Evolutionary conservation across 2,329 filamentous ascomycete genomes (phyloP), one percentile per base, ranked within the genome.

Genomic region (Xylariaceae sp.): DNA sequence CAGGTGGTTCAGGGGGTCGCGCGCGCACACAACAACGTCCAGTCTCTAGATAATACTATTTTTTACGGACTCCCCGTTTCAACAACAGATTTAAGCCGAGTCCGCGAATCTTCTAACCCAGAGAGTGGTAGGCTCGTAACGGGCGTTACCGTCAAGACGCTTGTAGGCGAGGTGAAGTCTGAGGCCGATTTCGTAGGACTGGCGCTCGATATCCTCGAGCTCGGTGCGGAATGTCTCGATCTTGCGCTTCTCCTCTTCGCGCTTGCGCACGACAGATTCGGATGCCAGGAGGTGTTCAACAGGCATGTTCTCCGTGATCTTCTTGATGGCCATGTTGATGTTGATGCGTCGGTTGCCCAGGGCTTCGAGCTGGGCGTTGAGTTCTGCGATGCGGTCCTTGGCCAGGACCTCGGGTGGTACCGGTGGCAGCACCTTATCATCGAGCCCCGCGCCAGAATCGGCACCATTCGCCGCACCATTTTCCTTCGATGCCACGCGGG

Each of bases 41-140:
- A 30, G 23, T 30, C 23, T 30, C 23, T 30, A 30, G 23, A 30
- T 30, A 30, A 30, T 30, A 30, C 23, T 30, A 30, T 30, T 30
- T 30, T 30, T 30, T 30, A 30, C 23, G 23, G 23, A 30, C 23
- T 30, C 23, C 23, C 23, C 23, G 23, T 30, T 30, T 30, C 23
- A 30, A 30, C 23, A 30, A 30, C 23, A 30, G 23, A 30, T 30
- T 5, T 30, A 30, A 30, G 23, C 77, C 61, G 81, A 88, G 62
- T 80, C 83, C 17, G 89, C 92, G 61, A 92, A 87, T 64, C 90
- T 81, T 68, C 87, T 82, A 53, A 95, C 88, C 90, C 90, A 95
- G 8, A 95, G 74, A 35, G 83, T 83, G 0, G 86, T 87, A 9
- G 83, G 84, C 68, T 89, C 86, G 67, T 80, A 88, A 39, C 80